phyloP scores from a whole-genome alignment of 2,329 filamentous ascomycete genomes.

The Thelonectria discophora region DNA sequence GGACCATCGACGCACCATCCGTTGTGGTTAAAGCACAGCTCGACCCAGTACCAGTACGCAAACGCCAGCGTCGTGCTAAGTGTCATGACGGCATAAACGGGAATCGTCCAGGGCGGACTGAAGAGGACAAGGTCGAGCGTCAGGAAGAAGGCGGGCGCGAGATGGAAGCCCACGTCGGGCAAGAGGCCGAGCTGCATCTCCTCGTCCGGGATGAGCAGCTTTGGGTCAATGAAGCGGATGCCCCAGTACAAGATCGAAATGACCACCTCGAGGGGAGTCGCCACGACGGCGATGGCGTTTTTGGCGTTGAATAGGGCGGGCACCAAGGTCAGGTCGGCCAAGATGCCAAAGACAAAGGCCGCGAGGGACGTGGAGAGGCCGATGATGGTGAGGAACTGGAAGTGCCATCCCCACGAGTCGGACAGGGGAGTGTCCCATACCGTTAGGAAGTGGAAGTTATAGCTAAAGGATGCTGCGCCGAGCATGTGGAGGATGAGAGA shows the following conservation, averaged over 20 bases:
- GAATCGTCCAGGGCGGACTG: slow-evolving; percentile 76
- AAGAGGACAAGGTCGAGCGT: slow-evolving; percentile 72
- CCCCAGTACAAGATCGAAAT: slow-evolving; percentile 80
- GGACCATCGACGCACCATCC: slow-evolving; percentile 60
- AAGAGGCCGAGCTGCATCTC: slow-evolving; percentile 60
- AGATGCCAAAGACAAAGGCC: slow-evolving; percentile 68
- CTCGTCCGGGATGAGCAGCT: slow-evolving; percentile 62
- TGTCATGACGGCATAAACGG: slow-evolving; percentile 65
- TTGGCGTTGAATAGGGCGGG: slow-evolving; percentile 69
- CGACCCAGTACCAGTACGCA: slow-evolving; percentile 80
- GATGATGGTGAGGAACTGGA: slow-evolving; percentile 79
- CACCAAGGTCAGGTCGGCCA: slow-evolving; percentile 71
- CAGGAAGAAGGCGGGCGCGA: slow-evolving; percentile 71
- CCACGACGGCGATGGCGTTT: slow-evolving; percentile 71
- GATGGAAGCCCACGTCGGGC: slow-evolving; percentile 72
- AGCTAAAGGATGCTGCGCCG: slow-evolving; percentile 62
- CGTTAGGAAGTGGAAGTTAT: slow-evolving; percentile 62
- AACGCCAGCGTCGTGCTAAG: slow-evolving; percentile 69
- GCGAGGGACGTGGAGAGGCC: slow-evolving; percentile 68
- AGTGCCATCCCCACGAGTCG: slow-evolving; percentile 71
- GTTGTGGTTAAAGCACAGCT: slow-evolving; percentile 74
- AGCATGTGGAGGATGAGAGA: slow-evolving; percentile 70
- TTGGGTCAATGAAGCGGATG: slow-evolving; percentile 65
- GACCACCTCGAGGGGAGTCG: slow-evolving; percentile 74
- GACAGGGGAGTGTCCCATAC: slow-evolving; percentile 62